phyloP scores from a whole-genome alignment of 495 filamentous ascomycete species.

The Hypoxylon cercidicola region DNA sequence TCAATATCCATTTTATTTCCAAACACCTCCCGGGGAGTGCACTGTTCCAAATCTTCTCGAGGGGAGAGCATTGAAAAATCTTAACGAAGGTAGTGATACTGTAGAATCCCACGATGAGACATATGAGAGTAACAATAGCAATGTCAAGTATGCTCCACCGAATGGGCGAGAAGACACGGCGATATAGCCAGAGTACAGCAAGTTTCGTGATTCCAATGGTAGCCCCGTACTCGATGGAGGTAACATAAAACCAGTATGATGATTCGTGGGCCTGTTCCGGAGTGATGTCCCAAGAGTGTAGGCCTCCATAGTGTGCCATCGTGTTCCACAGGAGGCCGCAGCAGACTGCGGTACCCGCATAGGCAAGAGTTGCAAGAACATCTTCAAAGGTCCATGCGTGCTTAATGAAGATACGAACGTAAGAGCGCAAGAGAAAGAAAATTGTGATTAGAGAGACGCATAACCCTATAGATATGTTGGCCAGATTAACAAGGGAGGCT shows the following conservation, averaged over 20 bases:
- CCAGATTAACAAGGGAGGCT: constrained; percentile 10
- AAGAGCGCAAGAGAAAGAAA: constrained; percentile 43
- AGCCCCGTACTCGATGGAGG: constrained; percentile 49
- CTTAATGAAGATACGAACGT: constrained; percentile 39
- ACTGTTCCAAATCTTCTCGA: constrained; percentile 7
- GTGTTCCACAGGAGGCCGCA: constrained; percentile 33
- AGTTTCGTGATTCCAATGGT: constrained; percentile 51
- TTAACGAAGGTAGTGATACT: background rate
- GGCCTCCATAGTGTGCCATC: constrained; percentile 46
- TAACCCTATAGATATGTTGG: constrained; percentile 38
- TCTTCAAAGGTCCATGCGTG: constrained; percentile 46
- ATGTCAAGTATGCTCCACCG: constrained; percentile 43
- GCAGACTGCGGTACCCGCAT: constrained; percentile 20
- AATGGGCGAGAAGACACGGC: constrained; percentile 49
- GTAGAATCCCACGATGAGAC: constrained; percentile 29
- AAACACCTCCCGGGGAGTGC: constrained; percentile 1
- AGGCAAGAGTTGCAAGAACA: constrained; percentile 3
- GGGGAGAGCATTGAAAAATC: constrained; percentile 5
- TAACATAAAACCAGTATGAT: constrained; percentile 47
- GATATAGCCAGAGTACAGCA: constrained; percentile 53
- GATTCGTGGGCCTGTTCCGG: constrained; percentile 28
- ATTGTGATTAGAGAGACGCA: constrained; percentile 42
- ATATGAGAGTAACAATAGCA: constrained; percentile 46
- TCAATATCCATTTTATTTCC: background rate
- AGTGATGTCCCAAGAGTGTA: constrained; percentile 49